Conservation (phyloP, 345 rosid genomes). For the Hypericum perforatum region DNA sequence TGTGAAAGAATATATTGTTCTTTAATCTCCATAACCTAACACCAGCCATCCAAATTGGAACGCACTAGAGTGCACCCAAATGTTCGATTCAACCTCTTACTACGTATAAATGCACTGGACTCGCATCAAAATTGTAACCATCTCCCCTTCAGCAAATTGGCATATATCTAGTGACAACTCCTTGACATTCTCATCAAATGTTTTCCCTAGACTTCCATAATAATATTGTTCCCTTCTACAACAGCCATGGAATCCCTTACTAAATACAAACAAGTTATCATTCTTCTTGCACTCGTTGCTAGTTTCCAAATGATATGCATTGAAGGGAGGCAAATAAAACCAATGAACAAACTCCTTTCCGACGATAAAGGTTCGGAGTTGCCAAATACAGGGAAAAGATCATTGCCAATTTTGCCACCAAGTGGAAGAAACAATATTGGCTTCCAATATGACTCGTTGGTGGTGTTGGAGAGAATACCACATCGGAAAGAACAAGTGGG, state of each 20-base stretch:
- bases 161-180: too few relatives aligned
- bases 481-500: too few relatives aligned
- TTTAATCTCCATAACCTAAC: too few relatives aligned
- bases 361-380: neutral
- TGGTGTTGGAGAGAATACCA: too few relatives aligned
- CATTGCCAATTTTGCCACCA: neutral
- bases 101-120: too few relatives aligned
- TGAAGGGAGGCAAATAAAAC: constrained; percentile 29
- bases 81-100: too few relatives aligned
- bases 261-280: constrained; percentile 1
- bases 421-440: neutral
- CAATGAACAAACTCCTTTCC: neutral
- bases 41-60: too few relatives aligned
- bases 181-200: neutral
- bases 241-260: constrained; percentile 16
- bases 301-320: constrained; percentile 16
- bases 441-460: neutral
- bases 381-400: neutral
- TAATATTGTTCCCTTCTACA: too few relatives aligned
- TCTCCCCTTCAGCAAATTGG: too few relatives aligned
- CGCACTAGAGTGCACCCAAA: too few relatives aligned
- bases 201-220: neutral
- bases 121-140: too few relatives aligned
- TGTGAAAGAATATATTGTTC: too few relatives aligned
- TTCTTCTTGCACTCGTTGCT: constrained; percentile 19